Base-by-base conservation (phyloP, 148 eudicot species). In the Nepenthes gracilis region DNA sequence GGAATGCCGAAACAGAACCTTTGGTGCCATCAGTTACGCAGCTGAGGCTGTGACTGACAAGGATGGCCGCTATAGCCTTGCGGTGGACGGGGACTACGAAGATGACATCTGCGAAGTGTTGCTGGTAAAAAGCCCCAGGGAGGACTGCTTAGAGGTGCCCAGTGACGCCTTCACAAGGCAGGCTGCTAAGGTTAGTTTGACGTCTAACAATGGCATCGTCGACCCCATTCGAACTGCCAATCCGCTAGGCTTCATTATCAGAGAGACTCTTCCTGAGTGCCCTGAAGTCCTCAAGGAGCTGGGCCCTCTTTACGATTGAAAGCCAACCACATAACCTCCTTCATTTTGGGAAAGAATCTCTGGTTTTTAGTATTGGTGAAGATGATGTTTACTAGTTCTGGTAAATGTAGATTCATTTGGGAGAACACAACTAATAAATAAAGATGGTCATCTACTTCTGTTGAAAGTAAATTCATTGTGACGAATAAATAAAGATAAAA, bases 201-300 rank as follows among this genome's bases (percentile, higher is more conserved):
- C 90, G n/a, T 35, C 65, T 15, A 74, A 79, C 78, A 75, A 70
- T 48, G 90, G 90, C 11, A 74, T 79, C 35, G 70, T 78, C 6
- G 54, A 70, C 7, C 54, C 64, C 1, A 54, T 59, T 33, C 86
- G 90, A 40, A 57, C 64, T 2, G 84, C 80, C 14, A 81, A 79
- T 55, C 80, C 90, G 51, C 77, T 84, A 0, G 78, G 82, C 1
- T 81, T 84, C 70, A 34, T 78, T 64, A 65, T 36, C 64, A 75
- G 74, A 54, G 49, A 47, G 0, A 70, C 78, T 2, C 67, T 68
- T 8, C 50, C 76, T 1, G 80, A 74, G 53, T 84, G 86, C 59
- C 54, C 54, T 6, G 57, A 72, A 1, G 62, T 74, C 54, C 70
- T 70, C 14, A 77, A 77, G 72, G 90, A 84, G 67, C 49, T 84